These are phyloP conservation scores for Lyophyllum semitale DNA, from an alignment of 768 basidiomycete genomes.

Conservation along the genomic window DNA sequence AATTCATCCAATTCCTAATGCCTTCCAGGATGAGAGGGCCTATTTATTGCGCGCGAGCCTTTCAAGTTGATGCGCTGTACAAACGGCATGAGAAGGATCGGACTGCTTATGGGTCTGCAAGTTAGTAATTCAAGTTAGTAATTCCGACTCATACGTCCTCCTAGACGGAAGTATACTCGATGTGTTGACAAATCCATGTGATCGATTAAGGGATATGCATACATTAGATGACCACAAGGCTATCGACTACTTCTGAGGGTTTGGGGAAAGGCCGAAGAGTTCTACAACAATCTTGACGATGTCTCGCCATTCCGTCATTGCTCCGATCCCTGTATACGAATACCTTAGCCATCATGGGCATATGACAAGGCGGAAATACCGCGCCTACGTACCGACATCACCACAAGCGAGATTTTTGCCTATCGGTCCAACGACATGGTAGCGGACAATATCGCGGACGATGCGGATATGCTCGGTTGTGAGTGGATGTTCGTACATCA, in stretches of 20 bases:
- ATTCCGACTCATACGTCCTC: too few relatives aligned
- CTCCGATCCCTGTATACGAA: conserved; percentile 70
- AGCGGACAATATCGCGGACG: conserved; percentile 74
- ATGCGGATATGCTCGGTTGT: conserved; percentile 81
- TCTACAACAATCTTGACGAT: conserved; percentile 76
- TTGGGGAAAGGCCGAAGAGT: conserved; percentile 38
- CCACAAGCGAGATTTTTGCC: conserved; percentile 90
- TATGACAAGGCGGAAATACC: neutral
- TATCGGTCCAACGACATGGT: conserved; percentile 84
- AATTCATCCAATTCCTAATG: too few relatives aligned
- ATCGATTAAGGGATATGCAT: neutral
- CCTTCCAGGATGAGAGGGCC: too few relatives aligned
- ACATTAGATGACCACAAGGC: neutral
- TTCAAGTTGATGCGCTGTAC: neutral
- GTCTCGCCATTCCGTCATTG: conserved; percentile 96
- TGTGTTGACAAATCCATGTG: too few relatives aligned
- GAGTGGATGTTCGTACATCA: conserved; percentile 95
- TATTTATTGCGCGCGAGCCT: too few relatives aligned
- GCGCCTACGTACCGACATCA: conserved; percentile 69
- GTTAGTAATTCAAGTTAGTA: too few relatives aligned
- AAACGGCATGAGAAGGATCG: too few relatives aligned
- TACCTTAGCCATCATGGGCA: neutral
- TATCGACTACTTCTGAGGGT: neutral
- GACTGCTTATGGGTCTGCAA: too few relatives aligned
- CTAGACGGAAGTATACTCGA: too few relatives aligned